A percentile compares a stretch with the other conserved stretches of the same genome.
Conservation (phyloP, 2,329 filamentous ascomycete species). For the Penicillium digitatum region DNA sequence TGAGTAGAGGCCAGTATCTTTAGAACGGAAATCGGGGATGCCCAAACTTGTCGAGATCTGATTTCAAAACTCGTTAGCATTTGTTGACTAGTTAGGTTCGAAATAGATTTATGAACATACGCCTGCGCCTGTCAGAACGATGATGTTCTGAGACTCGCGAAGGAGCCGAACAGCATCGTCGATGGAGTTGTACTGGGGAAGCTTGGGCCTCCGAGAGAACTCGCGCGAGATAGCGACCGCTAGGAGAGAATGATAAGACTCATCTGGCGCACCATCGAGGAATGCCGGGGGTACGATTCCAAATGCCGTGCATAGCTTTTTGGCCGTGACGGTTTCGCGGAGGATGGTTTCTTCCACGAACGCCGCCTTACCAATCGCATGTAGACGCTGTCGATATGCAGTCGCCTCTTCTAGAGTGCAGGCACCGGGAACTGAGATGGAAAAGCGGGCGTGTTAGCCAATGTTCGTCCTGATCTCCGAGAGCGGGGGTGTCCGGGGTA, state of each 20-base stretch:
- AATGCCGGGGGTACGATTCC: slow-evolving; percentile 69
- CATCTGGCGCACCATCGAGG: slow-evolving; percentile 68
- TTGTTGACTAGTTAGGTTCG: neutral
- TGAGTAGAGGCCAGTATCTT: slow-evolving; percentile 86
- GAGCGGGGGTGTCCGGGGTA: slow-evolving; percentile 22
- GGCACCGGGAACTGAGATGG: slow-evolving; percentile 44
- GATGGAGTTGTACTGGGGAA: slow-evolving; percentile 74
- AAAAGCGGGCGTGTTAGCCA: slow-evolving; percentile 10
- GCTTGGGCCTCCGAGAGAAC: slow-evolving; percentile 74
- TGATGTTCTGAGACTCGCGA: slow-evolving; percentile 71
- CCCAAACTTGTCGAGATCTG: slow-evolving; percentile 90
- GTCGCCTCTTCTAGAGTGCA: slow-evolving; percentile 68
- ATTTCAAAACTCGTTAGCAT: slow-evolving; percentile 2
- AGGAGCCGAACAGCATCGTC: slow-evolving; percentile 82
- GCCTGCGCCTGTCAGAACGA: slow-evolving; percentile 90
- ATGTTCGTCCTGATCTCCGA: slow-evolving; percentile 16
- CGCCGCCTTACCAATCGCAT: slow-evolving; percentile 69
- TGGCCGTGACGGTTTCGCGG: slow-evolving; percentile 66
- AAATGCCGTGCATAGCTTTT: slow-evolving; percentile 83
- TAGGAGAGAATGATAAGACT: slow-evolving; percentile 70
- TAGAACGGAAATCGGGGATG: slow-evolving; percentile 94
- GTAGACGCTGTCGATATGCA: slow-evolving; percentile 65
- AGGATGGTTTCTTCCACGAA: slow-evolving; percentile 72
- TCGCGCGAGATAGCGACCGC: slow-evolving; percentile 75
- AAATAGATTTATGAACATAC: slow-evolving; percentile 31